Evolutionary conservation across 257 asterid species (phyloP), one percentile per base, ranked within the genome.

Genomic region (Nicotiana attenuata): DNA sequence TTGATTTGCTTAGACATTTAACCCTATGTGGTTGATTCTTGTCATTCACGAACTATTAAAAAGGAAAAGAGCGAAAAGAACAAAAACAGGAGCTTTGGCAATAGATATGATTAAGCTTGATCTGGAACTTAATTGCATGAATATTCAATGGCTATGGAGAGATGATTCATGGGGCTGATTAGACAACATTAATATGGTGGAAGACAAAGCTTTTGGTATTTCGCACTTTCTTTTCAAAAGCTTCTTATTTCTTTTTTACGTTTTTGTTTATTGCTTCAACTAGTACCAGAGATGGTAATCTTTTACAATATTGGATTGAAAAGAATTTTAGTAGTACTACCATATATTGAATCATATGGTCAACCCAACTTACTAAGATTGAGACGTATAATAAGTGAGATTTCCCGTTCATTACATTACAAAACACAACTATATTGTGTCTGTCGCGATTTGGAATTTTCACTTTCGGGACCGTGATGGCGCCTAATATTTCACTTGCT

Each of bases 101-200:
- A 22, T 31, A 47, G 4, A 22, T 47, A 22, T 20, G 24, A 24
- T 24, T 47, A 24, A 38, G 35, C 7, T 69, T 5, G 11, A 55
- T 71, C 38, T 22, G 15, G 59, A 38, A 22, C 41, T 28, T 82
- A 31, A 31, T 31, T 31, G 35, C 0, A 31, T 31, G 57, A 63
- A 76, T 64, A 76, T 76, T 20, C 67, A 76, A 31, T 53, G 41
- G 41, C 47, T 65, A 53, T 31, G 24, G 59, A 53, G 57, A 52
- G 77, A 10, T 47, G 81, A 61, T 75, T 17, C 66, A 61, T 29
- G 55, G 57, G 53, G 67, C 22, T 45, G 60, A 73, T 47, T 73
- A 73, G 41, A 73, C 22, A 73, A 47, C 61, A 73, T 47, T 73
- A 73, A 14, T 47, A 73, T 73, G 61, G 79, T 73, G 79, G 79